Base-by-base conservation (phyloP, 208 protist genomes). In the Naegleria fowleri region DNA sequence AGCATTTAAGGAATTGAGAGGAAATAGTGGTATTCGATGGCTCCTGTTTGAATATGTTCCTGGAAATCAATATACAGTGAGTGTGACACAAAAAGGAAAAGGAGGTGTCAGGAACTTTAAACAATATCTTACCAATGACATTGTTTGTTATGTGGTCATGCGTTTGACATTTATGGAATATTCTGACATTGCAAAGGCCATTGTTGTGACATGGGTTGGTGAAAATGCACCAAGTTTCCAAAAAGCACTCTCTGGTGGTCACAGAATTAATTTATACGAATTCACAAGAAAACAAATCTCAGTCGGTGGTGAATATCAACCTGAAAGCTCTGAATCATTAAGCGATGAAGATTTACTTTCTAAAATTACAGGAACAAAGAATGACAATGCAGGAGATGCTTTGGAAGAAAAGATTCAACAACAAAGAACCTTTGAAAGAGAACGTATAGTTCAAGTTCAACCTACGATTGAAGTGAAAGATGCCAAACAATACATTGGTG, bases 131-230 rank as follows among this genome's bases (percentile, higher is more conserved):
- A 51, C 39, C n/a, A 3, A 48, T 51, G 22, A 86, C 19, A 51
- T 4, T 7, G 40, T 86, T n/a, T 40, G 40, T 51, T 86, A 86
- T 48, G 33, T 86, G 25, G 36, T 86, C 36, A 51, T 86, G 83
- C 22, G 83, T 40, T 40, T 86, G 36, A 41, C 83, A 51, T 86
- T 86, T 38, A 86, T 86, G 38, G 83, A 86, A 48, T 86, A 86
- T 48, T 48, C 9, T 51, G 83, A 86, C 15, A 22, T 86, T 38
- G 40, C 40, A 5, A 86, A 86, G 22, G 83, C 40, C 29, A 48
- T 86, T 86, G 39, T 89, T 5, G 59, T 89, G 6, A 89, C 48
- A 38, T 58, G 13, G 39, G 86, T 89, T 67, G 86, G 86, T 40
- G 48, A 89, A 25, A 38, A 67, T n/a, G 15, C 33, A 40, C 86